These are phyloP conservation scores for Backusella tuberculispora DNA, from an alignment of 192 early-diverging fungal genomes.

Conservation along the genomic window DNA sequence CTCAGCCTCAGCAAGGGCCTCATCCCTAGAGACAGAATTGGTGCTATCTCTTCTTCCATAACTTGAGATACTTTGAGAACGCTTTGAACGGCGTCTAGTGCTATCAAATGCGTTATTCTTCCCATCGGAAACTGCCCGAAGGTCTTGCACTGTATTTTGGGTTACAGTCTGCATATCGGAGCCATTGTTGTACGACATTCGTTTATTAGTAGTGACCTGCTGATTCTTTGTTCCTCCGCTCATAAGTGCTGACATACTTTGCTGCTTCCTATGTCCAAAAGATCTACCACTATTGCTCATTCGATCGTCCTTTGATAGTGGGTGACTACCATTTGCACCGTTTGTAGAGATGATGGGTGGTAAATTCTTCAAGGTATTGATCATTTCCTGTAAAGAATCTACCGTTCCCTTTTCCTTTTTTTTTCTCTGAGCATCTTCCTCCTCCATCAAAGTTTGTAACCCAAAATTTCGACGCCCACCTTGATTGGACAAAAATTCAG, in stretches of 20 bases:
- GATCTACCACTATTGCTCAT: slow-evolving; percentile 19
- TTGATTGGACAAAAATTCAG: slow-evolving; percentile 24
- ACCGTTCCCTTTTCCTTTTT: slow-evolving; percentile 48
- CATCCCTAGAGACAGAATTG: slow-evolving; percentile 16
- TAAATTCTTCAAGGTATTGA: slow-evolving; percentile 51
- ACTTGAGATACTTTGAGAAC: neutral
- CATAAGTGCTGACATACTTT: slow-evolving; percentile 37
- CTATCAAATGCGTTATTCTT: slow-evolving; percentile 7
- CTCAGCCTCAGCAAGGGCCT: slow-evolving; percentile 34
- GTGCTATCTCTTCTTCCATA: neutral
- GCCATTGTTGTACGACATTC: slow-evolving; percentile 28
- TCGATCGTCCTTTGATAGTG: neutral
- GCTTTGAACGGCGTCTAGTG: neutral
- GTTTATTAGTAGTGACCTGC: slow-evolving; percentile 20
- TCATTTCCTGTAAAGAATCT: slow-evolving; percentile 55
- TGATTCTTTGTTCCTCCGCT: slow-evolving; percentile 1
- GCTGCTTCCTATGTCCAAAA: slow-evolving; percentile 37
- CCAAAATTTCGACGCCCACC: slow-evolving; percentile 21
- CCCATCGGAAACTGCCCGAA: slow-evolving; percentile 25
- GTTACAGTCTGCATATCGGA: slow-evolving; percentile 27
- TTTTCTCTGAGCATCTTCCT: slow-evolving; percentile 22
- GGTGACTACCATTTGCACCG: neutral
- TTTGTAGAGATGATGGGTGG: slow-evolving; percentile 38
- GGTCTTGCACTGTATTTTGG: slow-evolving; percentile 27
- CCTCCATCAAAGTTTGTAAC: slow-evolving; percentile 36